phyloP scores from a whole-genome alignment of 164 flowering plant genomes.

The Paratinospora sagittata region DNA sequence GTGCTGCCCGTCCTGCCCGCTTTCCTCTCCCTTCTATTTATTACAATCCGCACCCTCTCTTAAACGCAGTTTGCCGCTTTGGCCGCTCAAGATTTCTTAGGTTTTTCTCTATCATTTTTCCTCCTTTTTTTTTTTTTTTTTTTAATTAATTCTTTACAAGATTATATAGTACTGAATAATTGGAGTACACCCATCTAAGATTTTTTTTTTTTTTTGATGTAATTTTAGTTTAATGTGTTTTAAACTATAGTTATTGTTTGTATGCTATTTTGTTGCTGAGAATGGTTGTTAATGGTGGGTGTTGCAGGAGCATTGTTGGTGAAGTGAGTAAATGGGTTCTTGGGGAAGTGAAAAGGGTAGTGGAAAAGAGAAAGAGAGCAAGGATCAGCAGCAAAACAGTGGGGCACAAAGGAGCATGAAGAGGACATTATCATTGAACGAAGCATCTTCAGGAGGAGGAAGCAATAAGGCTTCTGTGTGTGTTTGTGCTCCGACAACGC shows the following conservation, averaged over 20 bases:
- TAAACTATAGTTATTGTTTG: too few species aligned
- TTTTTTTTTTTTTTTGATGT: too few species aligned
- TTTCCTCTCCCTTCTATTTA: neutral
- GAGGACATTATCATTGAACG: neutral
- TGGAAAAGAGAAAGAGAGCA: neutral
- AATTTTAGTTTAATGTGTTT: too few species aligned
- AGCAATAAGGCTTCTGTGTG: neutral
- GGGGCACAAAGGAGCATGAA: neutral
- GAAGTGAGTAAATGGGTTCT: neutral
- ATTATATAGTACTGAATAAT: too few species aligned
- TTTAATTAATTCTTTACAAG: too few species aligned
- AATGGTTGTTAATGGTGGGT: neutral
- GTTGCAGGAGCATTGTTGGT: neutral
- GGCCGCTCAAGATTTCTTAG: neutral
- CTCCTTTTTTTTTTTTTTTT: too few species aligned
- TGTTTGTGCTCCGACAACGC: slow-evolving; percentile 6
- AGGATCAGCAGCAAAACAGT: neutral
- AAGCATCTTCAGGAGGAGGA: neutral
- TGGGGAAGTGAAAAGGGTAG: neutral
- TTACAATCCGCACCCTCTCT: neutral
- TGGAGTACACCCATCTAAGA: too few species aligned
- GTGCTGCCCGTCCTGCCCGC: neutral
- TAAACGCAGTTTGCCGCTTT: slow-evolving; percentile 1
- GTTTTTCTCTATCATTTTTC: too few species aligned
- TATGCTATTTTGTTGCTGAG: neutral